A percentile compares a stretch with the other conserved stretches of the same genome.
phyloP scores from a whole-genome alignment of 306 rosid species.

The Spatholobus suberectus region DNA sequence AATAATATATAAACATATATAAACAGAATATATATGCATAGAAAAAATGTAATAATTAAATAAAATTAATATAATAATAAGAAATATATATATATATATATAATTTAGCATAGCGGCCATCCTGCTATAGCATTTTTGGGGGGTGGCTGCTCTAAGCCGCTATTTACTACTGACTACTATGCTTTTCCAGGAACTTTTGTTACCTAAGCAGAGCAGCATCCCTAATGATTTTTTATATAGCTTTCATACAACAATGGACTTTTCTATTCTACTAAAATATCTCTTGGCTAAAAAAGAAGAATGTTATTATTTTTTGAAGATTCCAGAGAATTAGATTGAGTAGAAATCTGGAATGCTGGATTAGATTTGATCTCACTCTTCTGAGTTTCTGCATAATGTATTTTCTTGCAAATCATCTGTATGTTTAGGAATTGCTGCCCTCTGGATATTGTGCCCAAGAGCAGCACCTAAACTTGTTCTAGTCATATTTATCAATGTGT shows the following conservation, averaged over 20 bases:
- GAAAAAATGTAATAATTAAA: too few relatives aligned
- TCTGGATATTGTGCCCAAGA: slow-evolving; percentile 30
- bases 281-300: background rate
- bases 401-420: background rate
- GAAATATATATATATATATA: too few relatives aligned
- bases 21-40: too few relatives aligned
- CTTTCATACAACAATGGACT: background rate
- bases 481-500: background rate
- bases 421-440: slow-evolving; percentile 7
- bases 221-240: slow-evolving; percentile 10
- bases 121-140: background rate
- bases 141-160: background rate
- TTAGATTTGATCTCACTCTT: slow-evolving; percentile 19
- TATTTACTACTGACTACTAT: background rate
- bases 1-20: too few relatives aligned
- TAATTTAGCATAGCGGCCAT: background rate
- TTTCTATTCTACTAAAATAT: slow-evolving; percentile 3
- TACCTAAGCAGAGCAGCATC: background rate
- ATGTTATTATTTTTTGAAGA: background rate
- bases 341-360: slow-evolving; percentile 15
- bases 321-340: background rate
- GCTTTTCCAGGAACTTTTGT: background rate
- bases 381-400: slow-evolving; percentile 2
- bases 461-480: slow-evolving; percentile 14
- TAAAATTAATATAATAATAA: too few relatives aligned